Percentiles rank a stretch among this genome's conserved stretches.
Evolutionary conservation across 2,329 filamentous ascomycete species (phyloP).

Genomic region (Neonectria sp.): DNA sequence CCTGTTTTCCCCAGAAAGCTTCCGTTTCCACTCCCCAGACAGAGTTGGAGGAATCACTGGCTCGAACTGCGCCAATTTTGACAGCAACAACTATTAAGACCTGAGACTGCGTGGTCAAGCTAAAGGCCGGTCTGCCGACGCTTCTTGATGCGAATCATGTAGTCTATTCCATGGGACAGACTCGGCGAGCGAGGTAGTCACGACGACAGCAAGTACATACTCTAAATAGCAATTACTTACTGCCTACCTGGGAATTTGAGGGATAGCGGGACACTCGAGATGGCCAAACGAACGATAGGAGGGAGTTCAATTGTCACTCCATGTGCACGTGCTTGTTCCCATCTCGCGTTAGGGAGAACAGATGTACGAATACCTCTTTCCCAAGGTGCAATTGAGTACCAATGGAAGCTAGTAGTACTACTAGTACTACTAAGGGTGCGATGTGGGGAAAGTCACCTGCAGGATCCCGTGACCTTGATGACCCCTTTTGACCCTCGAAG

Average conservation of each 20-base stretch:
- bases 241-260: no score
- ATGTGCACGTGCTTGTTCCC: not conserved
- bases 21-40: slow-evolving; percentile 17
- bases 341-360: no score
- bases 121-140: slow-evolving; percentile 6
- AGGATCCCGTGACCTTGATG: slow-evolving; percentile 38
- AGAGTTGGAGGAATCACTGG: slow-evolving; percentile 9
- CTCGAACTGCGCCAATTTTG: slow-evolving; percentile 23
- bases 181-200: slow-evolving; percentile 17
- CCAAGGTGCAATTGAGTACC: not conserved
- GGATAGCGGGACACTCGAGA: not conserved
- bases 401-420: no score
- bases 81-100: slow-evolving; percentile 8
- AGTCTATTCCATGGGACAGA: not conserved
- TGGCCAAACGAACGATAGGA: not conserved
- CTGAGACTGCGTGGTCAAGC: slow-evolving; percentile 2
- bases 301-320: not conserved
- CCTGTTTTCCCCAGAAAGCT: slow-evolving; percentile 26
- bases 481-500: slow-evolving; percentile 2
- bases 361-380: not conserved
- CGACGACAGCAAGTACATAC: not conserved
- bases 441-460: slow-evolving; percentile 38
- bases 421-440: not conserved
- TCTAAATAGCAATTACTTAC: no score
- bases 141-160: slow-evolving; percentile 4